Evolutionary conservation across 352 stramenopile genomes (phyloP).

Genomic region (Phytophthora boehmeriae): DNA sequence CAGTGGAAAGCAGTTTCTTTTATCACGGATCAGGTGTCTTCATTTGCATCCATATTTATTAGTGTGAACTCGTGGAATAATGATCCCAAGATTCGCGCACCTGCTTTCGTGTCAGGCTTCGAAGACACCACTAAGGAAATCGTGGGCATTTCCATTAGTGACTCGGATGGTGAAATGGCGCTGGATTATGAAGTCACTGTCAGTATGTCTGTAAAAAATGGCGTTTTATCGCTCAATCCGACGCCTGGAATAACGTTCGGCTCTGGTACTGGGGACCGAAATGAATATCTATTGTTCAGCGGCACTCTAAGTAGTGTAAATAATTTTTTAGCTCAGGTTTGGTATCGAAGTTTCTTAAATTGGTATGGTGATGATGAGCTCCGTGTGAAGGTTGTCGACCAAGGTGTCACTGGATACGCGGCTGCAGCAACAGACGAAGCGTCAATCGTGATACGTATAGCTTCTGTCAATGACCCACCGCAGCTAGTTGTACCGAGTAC

Average conservation of each 20-base stretch:
- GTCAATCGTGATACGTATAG: constrained; percentile 42
- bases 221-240: constrained; percentile 54
- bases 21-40: constrained; percentile 67
- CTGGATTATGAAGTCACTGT: constrained; percentile 71
- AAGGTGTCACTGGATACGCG: constrained; percentile 68
- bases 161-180: constrained; percentile 54
- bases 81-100: constrained; percentile 54
- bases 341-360: constrained; percentile 69
- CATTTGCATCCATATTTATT: constrained; percentile 75
- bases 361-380: constrained; percentile 77
- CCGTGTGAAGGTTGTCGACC: constrained; percentile 57
- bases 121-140: constrained; percentile 64
- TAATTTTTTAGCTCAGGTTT: constrained; percentile 44
- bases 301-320: constrained; percentile 69
- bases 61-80: constrained; percentile 76
- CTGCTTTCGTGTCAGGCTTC: constrained; percentile 34
- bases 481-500: constrained; percentile 54
- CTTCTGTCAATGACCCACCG: constrained; percentile 69
- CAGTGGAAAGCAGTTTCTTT: constrained; percentile 74
- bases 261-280: constrained; percentile 47
- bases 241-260: constrained; percentile 69
- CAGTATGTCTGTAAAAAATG: constrained; percentile 58
- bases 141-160: constrained; percentile 43
- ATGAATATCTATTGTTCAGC: constrained; percentile 72
- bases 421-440: constrained; percentile 40